Conservation (phyloP, 129 eudicot species). For the Chrysanthemum lavandulifolium region DNA sequence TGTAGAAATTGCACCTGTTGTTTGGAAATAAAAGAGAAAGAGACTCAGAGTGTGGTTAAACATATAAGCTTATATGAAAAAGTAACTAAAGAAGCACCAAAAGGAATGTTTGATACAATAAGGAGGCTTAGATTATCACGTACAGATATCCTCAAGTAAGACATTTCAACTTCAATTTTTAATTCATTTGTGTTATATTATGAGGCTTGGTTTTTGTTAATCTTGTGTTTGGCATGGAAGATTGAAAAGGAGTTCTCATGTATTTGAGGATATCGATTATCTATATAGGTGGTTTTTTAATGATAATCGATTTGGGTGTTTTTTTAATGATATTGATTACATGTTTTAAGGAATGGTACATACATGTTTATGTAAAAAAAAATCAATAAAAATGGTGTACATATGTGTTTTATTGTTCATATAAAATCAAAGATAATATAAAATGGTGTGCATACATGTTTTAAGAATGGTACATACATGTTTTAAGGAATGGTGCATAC, state of each 20-base stretch:
- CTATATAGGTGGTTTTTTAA: no score
- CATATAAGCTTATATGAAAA: conserved; percentile 26
- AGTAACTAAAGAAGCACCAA: conserved; percentile 33
- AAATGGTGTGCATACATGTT: no score
- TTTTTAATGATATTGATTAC: no score
- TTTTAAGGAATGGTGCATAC: no score
- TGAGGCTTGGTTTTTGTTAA: background rate
- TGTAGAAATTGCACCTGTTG: background rate
- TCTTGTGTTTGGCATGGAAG: conserved; percentile 31
- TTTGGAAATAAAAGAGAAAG: conserved; percentile 40
- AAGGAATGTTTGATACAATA: conserved; percentile 46
- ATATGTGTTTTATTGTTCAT: no score
- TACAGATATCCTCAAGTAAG: conserved; percentile 61
- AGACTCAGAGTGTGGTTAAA: conserved; percentile 37
- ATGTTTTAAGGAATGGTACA: no score
- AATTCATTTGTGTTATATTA: background rate
- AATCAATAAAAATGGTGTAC: no score
- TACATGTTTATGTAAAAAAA: no score
- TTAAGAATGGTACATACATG: no score
- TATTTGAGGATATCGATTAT: no score
- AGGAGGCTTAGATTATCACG: conserved; percentile 65
- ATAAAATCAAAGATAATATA: no score
- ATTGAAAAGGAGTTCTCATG: conserved; percentile 14
- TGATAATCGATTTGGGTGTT: no score
- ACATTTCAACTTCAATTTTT: background rate